Percentiles rank a stretch among this genome's conserved stretches.
These are phyloP conservation scores for Pestalotiopsis sp. DNA, from an alignment of 2,329 filamentous ascomycete genomes.

Conservation along the genomic window DNA sequence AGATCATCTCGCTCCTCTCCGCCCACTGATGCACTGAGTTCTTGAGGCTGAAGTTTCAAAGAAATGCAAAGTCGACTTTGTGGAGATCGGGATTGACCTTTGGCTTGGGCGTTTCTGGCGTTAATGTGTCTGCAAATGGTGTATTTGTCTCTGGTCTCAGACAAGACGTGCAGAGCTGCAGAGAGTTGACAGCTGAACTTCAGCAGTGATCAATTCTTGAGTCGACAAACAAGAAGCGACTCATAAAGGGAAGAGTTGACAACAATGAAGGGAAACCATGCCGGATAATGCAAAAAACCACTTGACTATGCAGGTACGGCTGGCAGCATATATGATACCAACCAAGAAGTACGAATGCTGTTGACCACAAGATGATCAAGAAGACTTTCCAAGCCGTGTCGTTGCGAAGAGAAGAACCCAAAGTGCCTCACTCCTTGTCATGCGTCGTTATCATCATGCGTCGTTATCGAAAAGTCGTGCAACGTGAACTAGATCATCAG, in stretches of 20 bases:
- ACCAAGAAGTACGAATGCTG: background rate
- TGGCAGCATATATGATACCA: background rate
- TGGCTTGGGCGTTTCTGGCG: background rate
- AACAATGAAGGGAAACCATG: background rate
- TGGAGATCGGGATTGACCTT: background rate
- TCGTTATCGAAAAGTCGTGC: background rate
- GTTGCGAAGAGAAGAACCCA: background rate
- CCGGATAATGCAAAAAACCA: background rate
- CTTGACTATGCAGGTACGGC: background rate
- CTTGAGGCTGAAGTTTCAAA: background rate
- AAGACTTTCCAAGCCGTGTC: background rate
- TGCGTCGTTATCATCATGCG: background rate
- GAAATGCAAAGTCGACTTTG: background rate
- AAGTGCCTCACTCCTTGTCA: background rate
- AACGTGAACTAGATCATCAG: constrained; percentile 10
- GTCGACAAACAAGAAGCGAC: background rate
- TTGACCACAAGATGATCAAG: background rate
- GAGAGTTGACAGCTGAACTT: background rate
- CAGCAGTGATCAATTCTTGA: background rate
- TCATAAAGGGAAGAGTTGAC: background rate
- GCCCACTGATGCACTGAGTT: background rate
- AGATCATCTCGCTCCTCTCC: background rate
- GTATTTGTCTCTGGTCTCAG: background rate
- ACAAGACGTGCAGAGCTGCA: background rate
- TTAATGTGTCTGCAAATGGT: background rate